Evolutionary conservation across 2,329 filamentous ascomycete species (phyloP), one percentile per base, ranked within the genome.

Genomic region (Diaporthe citrichinensis): DNA sequence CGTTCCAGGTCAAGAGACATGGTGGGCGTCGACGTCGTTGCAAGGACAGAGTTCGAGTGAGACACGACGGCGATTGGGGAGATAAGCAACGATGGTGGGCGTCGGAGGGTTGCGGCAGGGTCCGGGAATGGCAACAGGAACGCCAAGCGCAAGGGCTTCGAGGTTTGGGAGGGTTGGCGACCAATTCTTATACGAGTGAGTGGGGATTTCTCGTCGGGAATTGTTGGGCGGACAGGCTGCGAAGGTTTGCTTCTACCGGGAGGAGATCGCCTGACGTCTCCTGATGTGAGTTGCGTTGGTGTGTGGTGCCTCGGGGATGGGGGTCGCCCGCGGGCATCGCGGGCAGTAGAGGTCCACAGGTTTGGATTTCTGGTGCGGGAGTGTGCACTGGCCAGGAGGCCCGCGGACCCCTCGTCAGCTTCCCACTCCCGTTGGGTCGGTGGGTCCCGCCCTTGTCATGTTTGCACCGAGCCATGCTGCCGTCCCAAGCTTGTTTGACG

Each of bases 1-100:
- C 92, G 94, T 86, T 97, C 94, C 71, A 97, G 89, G 81, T 96
- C 93, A 81, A 97, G 90, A 79, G 91, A 90, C 91, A 92, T 92
- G 77, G 77, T 75, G 51, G 39, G 53, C 36, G 28, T 36, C n/a
- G 17, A 41, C 34, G 57, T 55, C 12, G 58, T 28, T 25, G 36
- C 20, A 39, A 51, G 39, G 49, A 23, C 36, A 41, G 44, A 34
- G 12, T n/a, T 34, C n/a, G 39, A 57, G 51, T 23, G 28, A 44
- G 53, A 68, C 25, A 36, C 36, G 25, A 41, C 20, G n/a, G 57
- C 34, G 57, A 44, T 39, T 31, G 58, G 23, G 44, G 23, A 25
- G 34, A 28, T 34, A 17, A 44, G 34, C 4, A 44, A 53, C 12
- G 28, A 23, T 36, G 25, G 36, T 31, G 34, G 44, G 20, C 17